phyloP scores from a whole-genome alignment of 1,284 basidiomycete genomes.

The Macrocybe sp. region DNA sequence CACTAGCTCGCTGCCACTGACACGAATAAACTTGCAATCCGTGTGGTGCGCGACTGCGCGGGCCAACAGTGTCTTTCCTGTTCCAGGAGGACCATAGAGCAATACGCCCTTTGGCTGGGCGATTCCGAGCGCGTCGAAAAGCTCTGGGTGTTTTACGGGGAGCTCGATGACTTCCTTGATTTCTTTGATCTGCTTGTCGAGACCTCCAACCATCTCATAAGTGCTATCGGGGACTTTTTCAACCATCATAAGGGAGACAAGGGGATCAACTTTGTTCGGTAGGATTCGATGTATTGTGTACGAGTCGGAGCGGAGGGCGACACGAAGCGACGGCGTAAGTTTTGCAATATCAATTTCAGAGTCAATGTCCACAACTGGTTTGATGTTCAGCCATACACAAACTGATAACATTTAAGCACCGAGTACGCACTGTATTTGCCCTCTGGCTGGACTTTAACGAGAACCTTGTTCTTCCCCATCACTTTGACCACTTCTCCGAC shows the following conservation, averaged over 20 bases:
- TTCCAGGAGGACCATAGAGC: conserved; percentile 95
- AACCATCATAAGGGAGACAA: conserved; percentile 99
- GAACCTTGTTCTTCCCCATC: conserved; percentile 98
- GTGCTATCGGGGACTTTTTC: conserved; percentile 99
- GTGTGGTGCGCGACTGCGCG: conserved; percentile 97
- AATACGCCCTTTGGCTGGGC: conserved; percentile 97
- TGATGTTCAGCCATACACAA: background rate
- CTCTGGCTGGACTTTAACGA: conserved; percentile 98
- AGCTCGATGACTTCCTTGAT: conserved; percentile 99
- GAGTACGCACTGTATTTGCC: conserved; percentile 87
- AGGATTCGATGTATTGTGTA: conserved; percentile 94
- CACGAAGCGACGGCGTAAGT: conserved; percentile 85
- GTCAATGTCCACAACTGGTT: conserved; percentile 89
- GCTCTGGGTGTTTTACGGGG: conserved; percentile 96
- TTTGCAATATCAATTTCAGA: conserved; percentile 79
- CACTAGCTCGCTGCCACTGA: conserved; percentile 92
- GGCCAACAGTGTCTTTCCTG: conserved; percentile 93
- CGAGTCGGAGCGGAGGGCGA: conserved; percentile 93
- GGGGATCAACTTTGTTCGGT: conserved; percentile 93
- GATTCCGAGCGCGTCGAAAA: conserved; percentile 95
- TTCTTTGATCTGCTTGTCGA: conserved; percentile 99
- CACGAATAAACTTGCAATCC: conserved; percentile 97
- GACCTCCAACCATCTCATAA: conserved; percentile 99
- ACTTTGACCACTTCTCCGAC: conserved; percentile 98
- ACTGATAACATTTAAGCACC: background rate